Evolutionary conservation across 768 basidiomycete genomes (phyloP), one percentile per base, ranked within the genome.

Genomic region (Suillus subalutaceus): DNA sequence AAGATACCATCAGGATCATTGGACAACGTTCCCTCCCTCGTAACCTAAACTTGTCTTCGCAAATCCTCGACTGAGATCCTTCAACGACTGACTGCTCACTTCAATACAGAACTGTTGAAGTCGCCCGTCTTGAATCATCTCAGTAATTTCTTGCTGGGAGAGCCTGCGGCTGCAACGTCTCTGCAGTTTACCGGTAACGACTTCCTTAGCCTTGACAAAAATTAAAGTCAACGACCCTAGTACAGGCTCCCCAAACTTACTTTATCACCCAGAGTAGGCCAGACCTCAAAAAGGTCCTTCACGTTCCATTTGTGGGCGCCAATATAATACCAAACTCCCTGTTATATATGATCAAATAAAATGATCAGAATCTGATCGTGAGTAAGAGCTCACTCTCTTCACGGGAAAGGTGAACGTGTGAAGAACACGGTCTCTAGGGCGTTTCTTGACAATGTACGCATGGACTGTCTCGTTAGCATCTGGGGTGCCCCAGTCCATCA

Each of bases 401-500:
- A 73, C 69, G 4, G 84, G 82, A 70, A 79, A 83, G 12, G 80
- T 79, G 70, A 88, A 88, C 0, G 85, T 84, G 63, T 89, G 85
- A 60, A 88, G 76, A 4, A 78, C 69, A 0, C 68, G 59, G 30
- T 72, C 72, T 55, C 40, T 67, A 5, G 67, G 66, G n/a, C 71
- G 65, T 13, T 57, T 66, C 0, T 65, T 37, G 52, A 71, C 73
- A 65, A 85, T 79, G 53, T 83, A 83, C 1, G 68, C 62, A 37
- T 68, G 65, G 3, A 82, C 72, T 1, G 66, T 71, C 44, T 74
- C 70, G 52, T 84, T 84, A 37, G 72, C 77, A 18, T 69, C 61
- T 9, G 65, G 65, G 6, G 73, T 72, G 23, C 84, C 83, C 86
- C 87, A 90, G 67, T 87, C 86, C 50, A 89, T 77, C 32, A 88